phyloP scores from a whole-genome alignment of 2,329 filamentous ascomycete species.

The Trichoderma oligosporum region DNA sequence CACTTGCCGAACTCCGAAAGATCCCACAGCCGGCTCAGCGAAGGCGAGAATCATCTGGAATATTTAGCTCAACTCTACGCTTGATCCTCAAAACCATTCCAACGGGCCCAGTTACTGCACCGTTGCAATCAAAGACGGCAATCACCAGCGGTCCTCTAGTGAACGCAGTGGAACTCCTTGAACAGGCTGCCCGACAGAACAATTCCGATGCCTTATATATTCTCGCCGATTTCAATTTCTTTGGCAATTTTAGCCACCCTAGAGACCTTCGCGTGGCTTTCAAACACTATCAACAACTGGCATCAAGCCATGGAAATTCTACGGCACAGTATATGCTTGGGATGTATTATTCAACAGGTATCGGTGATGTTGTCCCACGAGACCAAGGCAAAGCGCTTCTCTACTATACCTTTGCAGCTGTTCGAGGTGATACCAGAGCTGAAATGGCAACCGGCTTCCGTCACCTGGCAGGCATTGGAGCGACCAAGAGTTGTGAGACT shows the following conservation, averaged over 20 bases:
- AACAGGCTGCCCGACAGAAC: constrained; percentile 51
- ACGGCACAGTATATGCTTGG: constrained; percentile 95
- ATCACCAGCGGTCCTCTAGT: constrained; percentile 43
- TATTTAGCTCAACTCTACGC: constrained; percentile 41
- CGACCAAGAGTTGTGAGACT: constrained; percentile 78
- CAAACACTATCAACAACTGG: constrained; percentile 73
- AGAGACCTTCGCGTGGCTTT: constrained; percentile 77
- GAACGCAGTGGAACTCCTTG: constrained; percentile 50
- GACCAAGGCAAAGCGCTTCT: constrained; percentile 90
- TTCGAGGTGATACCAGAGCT: constrained; percentile 75
- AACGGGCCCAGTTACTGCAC: constrained; percentile 46
- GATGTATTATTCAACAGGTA: constrained; percentile 90
- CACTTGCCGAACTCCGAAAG: constrained; percentile 48
- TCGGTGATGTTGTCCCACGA: constrained; percentile 73
- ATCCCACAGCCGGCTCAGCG: constrained; percentile 44
- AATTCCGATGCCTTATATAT: constrained; percentile 84
- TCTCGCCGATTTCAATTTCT: constrained; percentile 92
- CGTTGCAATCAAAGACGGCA: constrained; percentile 38
- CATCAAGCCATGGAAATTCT: constrained; percentile 73
- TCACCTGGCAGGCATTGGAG: constrained; percentile 79
- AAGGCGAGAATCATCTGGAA: constrained; percentile 43
- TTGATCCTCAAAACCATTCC: constrained; percentile 49
- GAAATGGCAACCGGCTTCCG: constrained; percentile 93
- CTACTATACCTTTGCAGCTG: constrained; percentile 91
- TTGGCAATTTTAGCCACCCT: constrained; percentile 88